Conservation (phyloP, 2,329 filamentous ascomycete species). For the Microascus cirrosus region DNA sequence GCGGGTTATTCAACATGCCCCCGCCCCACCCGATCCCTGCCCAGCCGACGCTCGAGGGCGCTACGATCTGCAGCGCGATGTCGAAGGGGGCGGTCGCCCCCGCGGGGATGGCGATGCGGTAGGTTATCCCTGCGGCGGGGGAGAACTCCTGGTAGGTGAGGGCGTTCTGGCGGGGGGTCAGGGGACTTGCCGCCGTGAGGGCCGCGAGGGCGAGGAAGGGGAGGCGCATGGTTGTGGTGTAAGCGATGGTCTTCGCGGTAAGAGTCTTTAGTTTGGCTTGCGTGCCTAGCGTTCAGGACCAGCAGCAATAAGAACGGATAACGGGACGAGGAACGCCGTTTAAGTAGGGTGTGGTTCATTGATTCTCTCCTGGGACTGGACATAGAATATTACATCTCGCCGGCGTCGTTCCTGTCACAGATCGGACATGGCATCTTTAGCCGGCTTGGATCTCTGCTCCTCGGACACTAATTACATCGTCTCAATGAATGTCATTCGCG, state of each 20-base stretch:
- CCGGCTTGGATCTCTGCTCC: no score
- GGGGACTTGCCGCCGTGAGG: neutral
- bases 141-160: constrained; percentile 10
- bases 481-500: no score
- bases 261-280: no score
- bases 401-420: no score
- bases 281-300: no score
- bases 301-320: no score
- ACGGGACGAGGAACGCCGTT: no score
- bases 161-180: neutral
- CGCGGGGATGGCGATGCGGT: constrained; percentile 23
- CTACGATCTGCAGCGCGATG: constrained; percentile 27
- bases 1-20: constrained; percentile 29
- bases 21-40: constrained; percentile 31
- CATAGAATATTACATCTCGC: no score
- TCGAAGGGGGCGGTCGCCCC: constrained; percentile 21
- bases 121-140: constrained; percentile 15
- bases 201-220: neutral
- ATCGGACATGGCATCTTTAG: no score
- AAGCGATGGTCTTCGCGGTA: neutral
- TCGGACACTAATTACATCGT: no score
- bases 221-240: neutral
- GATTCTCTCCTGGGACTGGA: no score
- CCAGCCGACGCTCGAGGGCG: constrained; percentile 28
- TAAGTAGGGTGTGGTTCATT: neutral